A percentile compares a stretch with the other conserved stretches of the same genome.
These are phyloP conservation scores for Beauveria sp. DNA, from an alignment of 2,329 filamentous ascomycete species.

Conservation along the genomic window DNA sequence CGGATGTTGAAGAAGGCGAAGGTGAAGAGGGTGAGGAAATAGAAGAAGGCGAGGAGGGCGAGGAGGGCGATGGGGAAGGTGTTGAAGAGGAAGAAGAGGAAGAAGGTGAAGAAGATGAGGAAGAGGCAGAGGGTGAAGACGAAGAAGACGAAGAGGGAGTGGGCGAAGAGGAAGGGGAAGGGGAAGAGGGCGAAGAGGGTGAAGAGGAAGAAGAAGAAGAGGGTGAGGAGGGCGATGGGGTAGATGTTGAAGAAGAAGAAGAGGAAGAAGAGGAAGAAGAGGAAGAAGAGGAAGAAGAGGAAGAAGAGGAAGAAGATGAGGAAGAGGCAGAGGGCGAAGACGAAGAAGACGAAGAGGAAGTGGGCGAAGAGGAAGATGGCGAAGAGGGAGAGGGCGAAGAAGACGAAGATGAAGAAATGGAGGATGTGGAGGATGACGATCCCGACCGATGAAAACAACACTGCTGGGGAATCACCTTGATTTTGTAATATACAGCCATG, in stretches of 20 bases:
- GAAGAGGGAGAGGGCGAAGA: slow-evolving; percentile 10
- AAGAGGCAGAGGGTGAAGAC: slow-evolving; percentile 10
- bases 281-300: slow-evolving; percentile 13
- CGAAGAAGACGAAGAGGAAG: slow-evolving; percentile 19
- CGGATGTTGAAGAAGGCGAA: slow-evolving; percentile 12
- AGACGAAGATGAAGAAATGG: slow-evolving; percentile 14
- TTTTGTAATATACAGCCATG: background rate
- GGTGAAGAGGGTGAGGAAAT: slow-evolving; percentile 7
- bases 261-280: slow-evolving; percentile 19
- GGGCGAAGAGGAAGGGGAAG: slow-evolving; percentile 17
- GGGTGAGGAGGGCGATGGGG: slow-evolving; percentile 12
- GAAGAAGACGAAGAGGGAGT: slow-evolving; percentile 15
- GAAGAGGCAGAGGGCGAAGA: slow-evolving; percentile 15
- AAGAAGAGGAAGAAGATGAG: background rate
- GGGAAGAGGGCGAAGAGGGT: slow-evolving; percentile 18
- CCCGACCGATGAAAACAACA: background rate
- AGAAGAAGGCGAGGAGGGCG: slow-evolving; percentile 13
- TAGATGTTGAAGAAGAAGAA: slow-evolving; percentile 5
- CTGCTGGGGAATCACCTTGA: background rate
- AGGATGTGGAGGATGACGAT: slow-evolving; percentile 13
- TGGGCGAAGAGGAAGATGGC: slow-evolving; percentile 21
- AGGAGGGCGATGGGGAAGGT: slow-evolving; percentile 17
- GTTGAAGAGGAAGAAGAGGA: slow-evolving; percentile 17
- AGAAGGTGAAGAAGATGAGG: slow-evolving; percentile 14
- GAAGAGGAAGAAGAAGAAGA: slow-evolving; percentile 14